Percentiles rank a stretch among this genome's conserved stretches.
These are phyloP conservation scores for Colletotrichum musicola DNA, from an alignment of 2,329 filamentous ascomycete species.

Conservation along the genomic window DNA sequence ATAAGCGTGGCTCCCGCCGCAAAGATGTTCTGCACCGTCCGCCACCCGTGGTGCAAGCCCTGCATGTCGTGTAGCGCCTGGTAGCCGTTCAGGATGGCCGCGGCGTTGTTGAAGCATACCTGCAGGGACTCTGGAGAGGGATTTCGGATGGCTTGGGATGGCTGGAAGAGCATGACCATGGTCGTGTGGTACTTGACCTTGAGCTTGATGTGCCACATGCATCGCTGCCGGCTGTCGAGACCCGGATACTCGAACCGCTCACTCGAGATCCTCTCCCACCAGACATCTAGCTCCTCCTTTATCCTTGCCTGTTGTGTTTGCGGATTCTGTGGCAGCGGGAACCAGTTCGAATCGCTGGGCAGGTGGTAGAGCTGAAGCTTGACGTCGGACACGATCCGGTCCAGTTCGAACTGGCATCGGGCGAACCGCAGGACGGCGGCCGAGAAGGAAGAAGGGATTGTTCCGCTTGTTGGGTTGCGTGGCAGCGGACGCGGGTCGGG, in stretches of 20 bases:
- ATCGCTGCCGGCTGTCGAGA: constrained; percentile 34
- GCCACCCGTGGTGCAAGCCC: constrained; percentile 49
- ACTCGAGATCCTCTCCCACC: constrained; percentile 28
- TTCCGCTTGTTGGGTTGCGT: background rate
- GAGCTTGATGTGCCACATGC: constrained; percentile 45
- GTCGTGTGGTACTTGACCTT: constrained; percentile 49
- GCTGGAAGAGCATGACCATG: constrained; percentile 51
- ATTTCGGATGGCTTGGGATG: constrained; percentile 49
- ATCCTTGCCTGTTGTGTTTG: constrained; percentile 33
- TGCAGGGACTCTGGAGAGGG: constrained; percentile 46
- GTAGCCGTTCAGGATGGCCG: constrained; percentile 44
- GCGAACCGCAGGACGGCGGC: constrained; percentile 41
- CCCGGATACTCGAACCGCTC: constrained; percentile 17
- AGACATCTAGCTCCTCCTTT: constrained; percentile 33
- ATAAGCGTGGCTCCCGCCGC: constrained; percentile 53
- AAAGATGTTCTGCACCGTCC: constrained; percentile 54
- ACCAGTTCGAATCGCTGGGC: constrained; percentile 38
- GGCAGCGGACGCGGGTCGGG: constrained; percentile 17
- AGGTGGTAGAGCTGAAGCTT: constrained; percentile 44
- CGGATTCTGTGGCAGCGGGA: constrained; percentile 31
- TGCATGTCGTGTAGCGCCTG: constrained; percentile 47
- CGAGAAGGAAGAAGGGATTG: background rate
- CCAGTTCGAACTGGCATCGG: constrained; percentile 45
- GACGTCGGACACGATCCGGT: constrained; percentile 43
- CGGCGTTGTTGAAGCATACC: constrained; percentile 47